Percentiles rank a stretch among this genome's conserved stretches.
Conservation (phyloP, 345 rosid genomes). For the Citrus hindsii region DNA sequence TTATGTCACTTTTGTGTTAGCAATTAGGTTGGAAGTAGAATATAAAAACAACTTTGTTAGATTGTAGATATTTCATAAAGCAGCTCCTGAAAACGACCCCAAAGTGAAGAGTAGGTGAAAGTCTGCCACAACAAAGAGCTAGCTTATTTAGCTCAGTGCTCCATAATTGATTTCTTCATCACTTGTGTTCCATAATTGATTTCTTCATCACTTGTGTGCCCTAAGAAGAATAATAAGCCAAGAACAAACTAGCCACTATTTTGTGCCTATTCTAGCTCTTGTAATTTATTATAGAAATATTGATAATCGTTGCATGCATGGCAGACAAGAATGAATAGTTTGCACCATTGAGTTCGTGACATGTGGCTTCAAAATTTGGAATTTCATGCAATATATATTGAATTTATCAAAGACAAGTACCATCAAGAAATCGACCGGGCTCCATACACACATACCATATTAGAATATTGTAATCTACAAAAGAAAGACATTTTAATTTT, state of each 20-base stretch:
- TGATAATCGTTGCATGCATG: background rate
- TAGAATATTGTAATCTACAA: background rate
- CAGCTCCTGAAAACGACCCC: constrained; percentile 5
- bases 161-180: constrained; percentile 19
- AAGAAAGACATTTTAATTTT: background rate
- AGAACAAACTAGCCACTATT: background rate
- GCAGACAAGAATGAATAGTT: background rate
- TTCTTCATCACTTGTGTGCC: constrained; percentile 1
- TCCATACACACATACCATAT: background rate
- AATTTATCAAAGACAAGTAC: background rate
- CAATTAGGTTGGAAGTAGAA: background rate
- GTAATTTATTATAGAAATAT: background rate
- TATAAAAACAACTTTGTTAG: background rate
- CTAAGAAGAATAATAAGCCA: background rate
- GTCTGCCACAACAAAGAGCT: background rate
- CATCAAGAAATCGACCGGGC: background rate
- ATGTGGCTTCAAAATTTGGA: background rate
- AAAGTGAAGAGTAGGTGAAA: constrained; percentile 15
- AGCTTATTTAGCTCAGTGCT: background rate
- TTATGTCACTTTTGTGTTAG: background rate
- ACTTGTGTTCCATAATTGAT: constrained; percentile 22
- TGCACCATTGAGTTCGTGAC: background rate
- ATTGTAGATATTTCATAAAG: constrained; percentile 1
- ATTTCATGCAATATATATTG: background rate
- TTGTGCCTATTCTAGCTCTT: background rate